These are phyloP conservation scores for Miscanthus lutarioriparius DNA, from an alignment of 176 grass and related monocot genomes.

Conservation along the genomic window DNA sequence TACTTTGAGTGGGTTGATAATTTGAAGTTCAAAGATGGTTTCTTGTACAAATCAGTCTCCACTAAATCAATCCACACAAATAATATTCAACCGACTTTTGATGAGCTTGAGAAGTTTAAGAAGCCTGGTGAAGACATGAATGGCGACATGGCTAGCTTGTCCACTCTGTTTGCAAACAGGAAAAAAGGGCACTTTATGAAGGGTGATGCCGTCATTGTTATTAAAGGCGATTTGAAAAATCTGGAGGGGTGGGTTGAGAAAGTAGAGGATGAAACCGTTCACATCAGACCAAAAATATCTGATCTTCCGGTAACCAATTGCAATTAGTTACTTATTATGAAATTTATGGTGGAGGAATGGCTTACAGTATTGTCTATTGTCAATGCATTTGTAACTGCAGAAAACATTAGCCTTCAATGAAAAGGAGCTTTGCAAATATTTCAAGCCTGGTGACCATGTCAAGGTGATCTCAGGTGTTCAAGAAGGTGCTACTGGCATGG, in stretches of 20 bases:
- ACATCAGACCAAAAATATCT: conserved; percentile 79
- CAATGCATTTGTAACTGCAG: conserved; percentile 45
- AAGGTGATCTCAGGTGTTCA: conserved; percentile 94
- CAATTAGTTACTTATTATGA: conserved; percentile 21
- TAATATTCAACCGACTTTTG: conserved; percentile 79
- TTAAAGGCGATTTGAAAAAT: conserved; percentile 88
- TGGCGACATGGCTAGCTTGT: conserved; percentile 80
- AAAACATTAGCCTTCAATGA: conserved; percentile 94
- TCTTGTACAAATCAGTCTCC: conserved; percentile 91
- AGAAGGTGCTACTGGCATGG: conserved; percentile 94
- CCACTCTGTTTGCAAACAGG: conserved; percentile 93
- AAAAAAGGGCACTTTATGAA: conserved; percentile 99
- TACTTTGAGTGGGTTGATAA: conserved; percentile 90
- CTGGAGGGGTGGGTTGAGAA: conserved; percentile 98
- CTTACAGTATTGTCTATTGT: conserved; percentile 12
- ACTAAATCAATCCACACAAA: conserved; percentile 74
- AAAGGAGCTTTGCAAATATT: conserved; percentile 93
- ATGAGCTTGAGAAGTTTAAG: conserved; percentile 95
- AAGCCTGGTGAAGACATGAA: conserved; percentile 91
- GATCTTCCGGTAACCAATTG: conserved; percentile 70
- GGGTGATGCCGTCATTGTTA: conserved; percentile 88
- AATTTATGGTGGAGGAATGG: not conserved
- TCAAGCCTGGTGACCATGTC: conserved; percentile 96
- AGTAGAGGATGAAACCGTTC: conserved; percentile 92
- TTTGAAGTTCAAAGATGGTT: conserved; percentile 94